A percentile compares a stretch with the other conserved stretches of the same genome.
These are phyloP conservation scores for Pythium volutum DNA, from an alignment of 352 stramenopile species.

Conservation along the genomic window DNA sequence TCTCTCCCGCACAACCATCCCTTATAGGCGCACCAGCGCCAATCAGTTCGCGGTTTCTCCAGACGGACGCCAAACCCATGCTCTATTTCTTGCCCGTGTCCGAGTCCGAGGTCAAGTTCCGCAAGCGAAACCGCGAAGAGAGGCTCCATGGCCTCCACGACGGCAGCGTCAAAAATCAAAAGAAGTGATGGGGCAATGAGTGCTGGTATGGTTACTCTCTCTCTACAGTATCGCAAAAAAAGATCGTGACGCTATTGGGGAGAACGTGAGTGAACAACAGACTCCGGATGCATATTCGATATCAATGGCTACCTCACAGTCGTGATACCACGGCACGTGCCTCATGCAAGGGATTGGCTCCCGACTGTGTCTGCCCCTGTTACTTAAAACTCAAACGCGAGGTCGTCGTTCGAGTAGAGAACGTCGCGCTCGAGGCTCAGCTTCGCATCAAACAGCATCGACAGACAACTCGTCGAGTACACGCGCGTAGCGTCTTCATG, in stretches of 20 bases:
- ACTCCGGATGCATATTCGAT: too few relatives aligned
- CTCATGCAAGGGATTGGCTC: too few relatives aligned
- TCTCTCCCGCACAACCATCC: not conserved
- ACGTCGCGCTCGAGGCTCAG: constrained; percentile 78
- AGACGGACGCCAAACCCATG: constrained; percentile 72
- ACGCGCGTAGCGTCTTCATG: constrained; percentile 51
- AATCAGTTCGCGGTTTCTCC: constrained; percentile 75
- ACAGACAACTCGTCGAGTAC: constrained; percentile 62
- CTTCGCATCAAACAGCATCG: constrained; percentile 83
- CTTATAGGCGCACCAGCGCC: constrained; percentile 22
- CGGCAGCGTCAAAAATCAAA: not conserved
- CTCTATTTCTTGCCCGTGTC: constrained; percentile 80
- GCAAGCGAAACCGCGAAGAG: constrained; percentile 31
- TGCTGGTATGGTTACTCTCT: not conserved
- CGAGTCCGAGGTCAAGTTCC: constrained; percentile 50
- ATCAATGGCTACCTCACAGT: too few relatives aligned
- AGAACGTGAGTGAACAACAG: too few relatives aligned
- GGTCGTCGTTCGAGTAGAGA: constrained; percentile 68
- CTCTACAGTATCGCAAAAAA: not conserved
- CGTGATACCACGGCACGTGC: too few relatives aligned
- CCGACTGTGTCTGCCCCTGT: too few relatives aligned
- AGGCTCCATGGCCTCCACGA: not conserved
- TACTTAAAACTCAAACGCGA: constrained; percentile 79
- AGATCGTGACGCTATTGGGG: too few relatives aligned
- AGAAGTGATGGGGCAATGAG: not conserved